Conservation (phyloP, 495 filamentous ascomycete genomes). For the Xylaria venustula region DNA sequence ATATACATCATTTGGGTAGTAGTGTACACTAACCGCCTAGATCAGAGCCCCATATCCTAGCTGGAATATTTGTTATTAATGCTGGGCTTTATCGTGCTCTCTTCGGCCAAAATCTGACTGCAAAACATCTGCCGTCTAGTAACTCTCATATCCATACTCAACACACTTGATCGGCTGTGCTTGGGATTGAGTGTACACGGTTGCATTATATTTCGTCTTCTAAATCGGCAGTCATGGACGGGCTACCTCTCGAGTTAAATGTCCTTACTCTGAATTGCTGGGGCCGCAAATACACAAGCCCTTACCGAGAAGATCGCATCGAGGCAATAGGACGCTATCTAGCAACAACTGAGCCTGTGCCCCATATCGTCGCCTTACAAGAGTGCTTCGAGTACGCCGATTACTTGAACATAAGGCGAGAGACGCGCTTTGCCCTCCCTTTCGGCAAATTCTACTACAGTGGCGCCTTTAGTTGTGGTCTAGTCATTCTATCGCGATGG, state of each 20-base stretch:
- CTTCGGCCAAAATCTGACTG: neutral
- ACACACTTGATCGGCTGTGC: neutral
- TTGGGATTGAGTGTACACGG: neutral
- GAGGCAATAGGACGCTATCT: slow-evolving; percentile 78
- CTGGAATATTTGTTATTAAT: neutral
- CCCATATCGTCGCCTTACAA: slow-evolving; percentile 89
- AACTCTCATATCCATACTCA: neutral
- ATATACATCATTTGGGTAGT: neutral
- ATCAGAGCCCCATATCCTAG: neutral
- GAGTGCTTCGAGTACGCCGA: slow-evolving; percentile 95
- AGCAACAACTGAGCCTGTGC: slow-evolving; percentile 61
- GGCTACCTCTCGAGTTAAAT: slow-evolving; percentile 56
- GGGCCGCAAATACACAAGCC: slow-evolving; percentile 87
- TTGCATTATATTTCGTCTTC: too few species aligned
- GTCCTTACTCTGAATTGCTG: slow-evolving; percentile 92
- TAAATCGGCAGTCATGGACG: slow-evolving; percentile 27
- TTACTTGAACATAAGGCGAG: slow-evolving; percentile 74
- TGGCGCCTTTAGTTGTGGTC: slow-evolving; percentile 83
- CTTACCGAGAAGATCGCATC: slow-evolving; percentile 75
- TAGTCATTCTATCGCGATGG: slow-evolving; percentile 93
- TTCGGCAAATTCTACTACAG: slow-evolving; percentile 93
- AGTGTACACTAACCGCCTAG: too few species aligned
- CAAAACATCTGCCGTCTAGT: neutral
- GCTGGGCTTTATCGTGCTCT: neutral
- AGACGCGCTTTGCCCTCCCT: slow-evolving; percentile 76